Evolutionary conservation across 106 monocot genomes (phyloP), one percentile per base, ranked within the genome.

Genomic region (Acorus gramineus): DNA sequence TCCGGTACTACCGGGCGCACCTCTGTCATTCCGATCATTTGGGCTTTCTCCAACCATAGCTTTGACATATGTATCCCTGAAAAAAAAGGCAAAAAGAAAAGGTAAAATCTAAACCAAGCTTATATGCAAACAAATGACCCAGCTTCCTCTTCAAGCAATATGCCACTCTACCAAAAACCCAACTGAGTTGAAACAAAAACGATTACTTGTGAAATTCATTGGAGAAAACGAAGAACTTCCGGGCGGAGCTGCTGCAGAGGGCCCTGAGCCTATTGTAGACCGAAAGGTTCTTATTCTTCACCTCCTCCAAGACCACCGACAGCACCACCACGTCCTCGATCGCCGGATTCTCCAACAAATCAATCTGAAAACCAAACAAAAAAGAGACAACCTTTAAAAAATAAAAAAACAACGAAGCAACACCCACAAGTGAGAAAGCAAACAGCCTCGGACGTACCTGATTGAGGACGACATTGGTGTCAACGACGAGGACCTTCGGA

Each of bases 381-480:
- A 46, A 68, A 67, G 66, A 4, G 50, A 2, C 8, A 57, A 5
- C 12, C 8, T 14, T 45, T 7, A 71, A 5, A n/a, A 42, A 55
- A 53, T 4, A 8, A n/a, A 43, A 52, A 53, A 12, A 13, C 28
- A 42, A 71, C 6, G 54, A 14, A 42, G 5, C 50, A 52, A 11
- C 6, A 28, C 28, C 28, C 28, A 28, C 28, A 28, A 55, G 44
- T 44, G 6, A 42, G 28, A 61, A n/a, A 2, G 46, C 6, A 44
- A 46, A 4, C 14, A 47, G 42, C 8, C 7, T 7, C 5, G 2
- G 48, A 48, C 13, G 3, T 0, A 89, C 93, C 81, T 94, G 96
- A 73, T 89, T 59, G 52, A 99, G 98, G 45, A 99, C 92, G 52
- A 99, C 98, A 79, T 99, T 99, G 66, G 98, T 99, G 66, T 99